Percentiles rank a stretch among this genome's conserved stretches.
Conservation (phyloP, 2,329 filamentous ascomycete genomes). For the Byssothecium circinans region DNA sequence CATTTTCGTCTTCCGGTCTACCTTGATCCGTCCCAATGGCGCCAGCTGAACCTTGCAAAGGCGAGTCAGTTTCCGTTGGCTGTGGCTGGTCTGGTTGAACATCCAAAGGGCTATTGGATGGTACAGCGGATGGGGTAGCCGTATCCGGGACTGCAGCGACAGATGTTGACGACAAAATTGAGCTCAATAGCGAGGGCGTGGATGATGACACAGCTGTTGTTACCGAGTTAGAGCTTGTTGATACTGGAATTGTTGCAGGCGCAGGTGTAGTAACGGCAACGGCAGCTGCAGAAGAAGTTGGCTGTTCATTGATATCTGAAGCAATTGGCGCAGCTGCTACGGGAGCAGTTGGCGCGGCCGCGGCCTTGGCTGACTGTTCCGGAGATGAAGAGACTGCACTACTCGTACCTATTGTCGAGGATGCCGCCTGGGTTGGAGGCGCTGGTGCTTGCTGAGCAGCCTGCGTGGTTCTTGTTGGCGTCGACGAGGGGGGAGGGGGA, state of each 20-base stretch:
- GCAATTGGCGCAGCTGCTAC: slow-evolving; percentile 5
- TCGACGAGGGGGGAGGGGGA: slow-evolving; percentile 16
- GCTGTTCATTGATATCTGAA: slow-evolving; percentile 6
- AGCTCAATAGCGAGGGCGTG: slow-evolving; percentile 9
- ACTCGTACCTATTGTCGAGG: slow-evolving; percentile 40
- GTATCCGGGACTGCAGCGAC: slow-evolving; percentile 16
- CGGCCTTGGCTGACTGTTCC: slow-evolving; percentile 9
- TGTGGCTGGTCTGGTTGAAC: slow-evolving; percentile 18
- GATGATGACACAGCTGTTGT: slow-evolving; percentile 25
- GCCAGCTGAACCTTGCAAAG: slow-evolving; percentile 31
- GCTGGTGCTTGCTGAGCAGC: slow-evolving; percentile 16
- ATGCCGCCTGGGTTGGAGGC: slow-evolving; percentile 26
- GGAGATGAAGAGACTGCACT: slow-evolving; percentile 31
- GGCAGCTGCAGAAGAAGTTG: slow-evolving; percentile 2
- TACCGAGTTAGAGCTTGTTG: slow-evolving; percentile 37
- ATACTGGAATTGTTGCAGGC: slow-evolving; percentile 16
- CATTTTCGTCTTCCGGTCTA: slow-evolving; percentile 12
- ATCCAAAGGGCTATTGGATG: slow-evolving; percentile 12
- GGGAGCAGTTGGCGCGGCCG: slow-evolving; percentile 17
- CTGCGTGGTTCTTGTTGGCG: slow-evolving; percentile 18
- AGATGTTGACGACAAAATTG: slow-evolving; percentile 14
- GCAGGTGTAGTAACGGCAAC: slow-evolving; percentile 10
- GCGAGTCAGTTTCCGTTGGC: slow-evolving; percentile 15
- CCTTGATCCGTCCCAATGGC: slow-evolving; percentile 32
- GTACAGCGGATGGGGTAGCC: slow-evolving; percentile 12